Evolutionary conservation across 2,329 filamentous ascomycete genomes (phyloP), one percentile per base, ranked within the genome.

Genomic region (Plenodomus biglobosus): DNA sequence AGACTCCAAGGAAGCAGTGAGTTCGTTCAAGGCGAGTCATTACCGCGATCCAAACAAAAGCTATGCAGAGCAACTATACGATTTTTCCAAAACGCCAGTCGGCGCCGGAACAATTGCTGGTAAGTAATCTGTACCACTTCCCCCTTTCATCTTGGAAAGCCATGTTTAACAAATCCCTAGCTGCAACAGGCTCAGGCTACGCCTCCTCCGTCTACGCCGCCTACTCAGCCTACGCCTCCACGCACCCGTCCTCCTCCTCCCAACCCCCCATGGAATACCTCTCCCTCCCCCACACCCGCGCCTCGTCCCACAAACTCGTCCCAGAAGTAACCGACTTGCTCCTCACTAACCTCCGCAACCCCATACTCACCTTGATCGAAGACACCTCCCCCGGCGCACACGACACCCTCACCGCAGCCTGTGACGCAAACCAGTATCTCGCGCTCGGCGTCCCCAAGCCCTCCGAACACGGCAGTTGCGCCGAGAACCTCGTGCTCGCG

Each of bases 41-140:
- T 58, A 73, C 20, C 70, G 75, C 27, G 75, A 79, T 49, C 73
- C 73, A 2, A 75, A 69, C 43, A 79, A 79, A 57, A 74, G 74
- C 38, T 78, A 77, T 51, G 67, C 76, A 3, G 75, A 78, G 55
- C 77, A 79, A 53, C 61, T 79, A 13, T 75, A 76, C 47, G 76
- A 78, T 47, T 78, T 79, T 51, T 76, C 73, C 0, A 76, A 77
- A 55, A 79, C 77, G 6, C 77, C 77, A 3, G 76, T 79, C 3
- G 77, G 77, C 13, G 77, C 76, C 34, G 76, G 75, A 34, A 72
- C 73, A 3, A 56, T 75, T 27, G 72, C 72, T 40, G 73, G 73
- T 73, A 64, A 51, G 65, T 52, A 4, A 13, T 37, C 11, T n/a
- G n/a, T n/a, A n/a, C n/a, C 8, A 2, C 7, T 15, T n/a, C 3